These are phyloP conservation scores for Waltergamsia citrina DNA, from an alignment of 2,329 filamentous ascomycete species.

Conservation along the genomic window DNA sequence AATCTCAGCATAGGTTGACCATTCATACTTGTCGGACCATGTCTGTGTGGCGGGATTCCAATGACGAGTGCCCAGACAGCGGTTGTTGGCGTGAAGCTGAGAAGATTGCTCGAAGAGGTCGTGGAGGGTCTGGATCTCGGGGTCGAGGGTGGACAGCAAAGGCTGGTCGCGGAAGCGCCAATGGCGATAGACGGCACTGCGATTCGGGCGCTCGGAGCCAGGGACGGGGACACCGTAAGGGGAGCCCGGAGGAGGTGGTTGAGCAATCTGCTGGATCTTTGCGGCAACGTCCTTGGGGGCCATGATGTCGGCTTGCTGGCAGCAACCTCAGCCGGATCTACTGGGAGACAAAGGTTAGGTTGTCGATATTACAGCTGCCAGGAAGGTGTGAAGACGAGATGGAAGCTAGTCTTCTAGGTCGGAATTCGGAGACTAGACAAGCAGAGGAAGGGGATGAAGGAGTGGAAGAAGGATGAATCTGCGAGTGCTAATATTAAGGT, in stretches of 20 bases:
- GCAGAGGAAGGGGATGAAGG: constrained; percentile 4
- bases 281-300: constrained; percentile 23
- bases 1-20: constrained; percentile 76
- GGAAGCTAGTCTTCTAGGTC: too few species aligned
- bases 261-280: constrained; percentile 42
- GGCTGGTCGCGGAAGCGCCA: constrained; percentile 65
- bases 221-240: constrained; percentile 74
- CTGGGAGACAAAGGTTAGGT: too few species aligned
- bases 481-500: too few species aligned
- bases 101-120: constrained; percentile 69
- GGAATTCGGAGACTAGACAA: background rate
- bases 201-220: constrained; percentile 62
- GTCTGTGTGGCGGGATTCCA: constrained; percentile 68
- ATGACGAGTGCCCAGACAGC: constrained; percentile 70
- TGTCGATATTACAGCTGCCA: too few species aligned
- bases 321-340: too few species aligned
- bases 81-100: constrained; percentile 52
- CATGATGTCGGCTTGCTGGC: constrained; percentile 17
- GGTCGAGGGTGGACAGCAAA: constrained; percentile 63
- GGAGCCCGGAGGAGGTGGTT: constrained; percentile 60
- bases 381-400: too few species aligned
- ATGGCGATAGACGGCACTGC: constrained; percentile 73
- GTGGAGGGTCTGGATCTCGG: constrained; percentile 61
- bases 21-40: constrained; percentile 67
- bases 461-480: too few species aligned